A percentile compares a stretch with the other conserved stretches of the same genome.
Conservation (phyloP, 768 basidiomycete species). For the Chalciporus chontae region DNA sequence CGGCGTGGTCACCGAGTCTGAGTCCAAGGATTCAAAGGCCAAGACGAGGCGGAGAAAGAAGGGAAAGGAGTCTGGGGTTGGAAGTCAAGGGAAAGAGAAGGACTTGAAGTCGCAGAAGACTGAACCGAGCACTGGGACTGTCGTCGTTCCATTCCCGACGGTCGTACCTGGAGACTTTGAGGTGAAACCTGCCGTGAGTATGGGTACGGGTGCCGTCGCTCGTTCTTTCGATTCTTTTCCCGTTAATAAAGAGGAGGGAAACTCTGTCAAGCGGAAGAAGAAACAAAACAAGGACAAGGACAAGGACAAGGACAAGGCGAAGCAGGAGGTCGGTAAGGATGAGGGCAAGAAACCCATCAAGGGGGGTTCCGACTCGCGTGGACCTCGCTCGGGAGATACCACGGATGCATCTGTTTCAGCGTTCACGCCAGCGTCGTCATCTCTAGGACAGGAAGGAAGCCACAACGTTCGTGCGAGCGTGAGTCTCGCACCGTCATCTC, state of each 20-base stretch:
- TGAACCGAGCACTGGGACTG: not conserved
- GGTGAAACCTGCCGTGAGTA: not conserved
- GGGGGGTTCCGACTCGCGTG: not conserved
- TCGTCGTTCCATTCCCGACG: constrained; percentile 35
- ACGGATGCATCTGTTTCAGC: constrained; percentile 9
- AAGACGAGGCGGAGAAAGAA: too few species aligned
- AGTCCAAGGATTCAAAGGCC: too few species aligned
- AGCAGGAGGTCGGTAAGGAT: constrained; percentile 3
- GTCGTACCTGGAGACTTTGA: constrained; percentile 49
- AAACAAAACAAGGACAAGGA: not conserved
- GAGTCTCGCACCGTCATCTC: constrained; percentile 8
- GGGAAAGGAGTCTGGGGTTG: not conserved
- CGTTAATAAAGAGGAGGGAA: too few species aligned
- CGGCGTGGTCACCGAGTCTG: too few species aligned
- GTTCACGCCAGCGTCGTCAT: not conserved
- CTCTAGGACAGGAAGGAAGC: not conserved
- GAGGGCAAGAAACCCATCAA: constrained; percentile 1
- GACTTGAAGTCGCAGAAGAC: too few species aligned
- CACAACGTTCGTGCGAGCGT: constrained; percentile 4
- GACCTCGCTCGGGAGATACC: constrained; percentile 12
- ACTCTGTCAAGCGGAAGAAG: not conserved
- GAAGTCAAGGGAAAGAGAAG: not conserved
- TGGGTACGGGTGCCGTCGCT: not conserved
- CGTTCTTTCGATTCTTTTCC: too few species aligned
- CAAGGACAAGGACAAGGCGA: not conserved